phyloP scores from a whole-genome alignment of 176 grass and related monocot species.

The Carex cristatella region DNA sequence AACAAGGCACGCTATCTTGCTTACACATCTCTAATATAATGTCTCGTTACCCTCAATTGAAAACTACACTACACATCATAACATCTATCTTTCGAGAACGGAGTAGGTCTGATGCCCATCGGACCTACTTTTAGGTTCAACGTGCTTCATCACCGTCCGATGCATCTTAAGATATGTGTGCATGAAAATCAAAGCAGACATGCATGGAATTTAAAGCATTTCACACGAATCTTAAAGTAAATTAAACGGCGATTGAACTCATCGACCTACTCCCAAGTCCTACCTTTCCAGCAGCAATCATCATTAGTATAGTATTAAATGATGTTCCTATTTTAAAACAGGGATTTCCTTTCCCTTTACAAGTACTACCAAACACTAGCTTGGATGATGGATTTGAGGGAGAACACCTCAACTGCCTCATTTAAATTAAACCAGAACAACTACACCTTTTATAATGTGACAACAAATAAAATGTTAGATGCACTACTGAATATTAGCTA shows the following conservation, averaged over 20 bases:
- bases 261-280: not conserved
- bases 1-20: constrained; percentile 1
- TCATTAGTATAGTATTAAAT: constrained; percentile 11
- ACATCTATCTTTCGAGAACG: not conserved
- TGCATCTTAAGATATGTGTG: too few species aligned
- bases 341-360: not conserved
- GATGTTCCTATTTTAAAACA: not conserved
- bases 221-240: too few species aligned
- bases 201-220: too few species aligned
- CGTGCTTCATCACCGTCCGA: too few species aligned
- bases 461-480: not conserved
- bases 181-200: too few species aligned
- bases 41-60: not conserved
- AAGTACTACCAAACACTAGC: not conserved
- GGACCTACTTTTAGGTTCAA: too few species aligned
- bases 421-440: not conserved
- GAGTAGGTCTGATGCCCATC: too few species aligned
- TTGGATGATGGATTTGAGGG: constrained; percentile 14
- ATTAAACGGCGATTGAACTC: too few species aligned
- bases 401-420: constrained; percentile 15
- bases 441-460: constrained; percentile 10
- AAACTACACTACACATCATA: not conserved
- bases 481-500: not conserved
- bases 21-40: not conserved
- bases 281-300: not conserved